A percentile compares a stretch with the other conserved stretches of the same genome.
phyloP scores from a whole-genome alignment of 208 protist genomes.

The Crithidia sp. region DNA sequence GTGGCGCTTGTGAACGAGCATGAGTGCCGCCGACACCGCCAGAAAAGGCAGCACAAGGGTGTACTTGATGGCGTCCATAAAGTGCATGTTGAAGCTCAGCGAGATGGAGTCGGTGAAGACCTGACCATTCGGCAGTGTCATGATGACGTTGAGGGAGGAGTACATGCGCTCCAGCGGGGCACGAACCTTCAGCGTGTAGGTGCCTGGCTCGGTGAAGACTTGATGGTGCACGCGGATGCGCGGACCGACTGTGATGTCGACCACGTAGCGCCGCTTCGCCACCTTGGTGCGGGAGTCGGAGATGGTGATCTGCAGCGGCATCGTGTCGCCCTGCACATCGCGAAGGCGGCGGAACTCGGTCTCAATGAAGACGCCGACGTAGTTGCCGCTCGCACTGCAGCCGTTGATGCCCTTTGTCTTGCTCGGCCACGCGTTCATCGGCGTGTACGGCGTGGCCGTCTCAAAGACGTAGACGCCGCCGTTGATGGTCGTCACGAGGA shows the following conservation, averaged over 20 bases:
- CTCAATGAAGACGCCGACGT: constrained; percentile 80
- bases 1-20: constrained; percentile 70
- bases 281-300: constrained; percentile 44
- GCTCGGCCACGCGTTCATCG: constrained; percentile 80
- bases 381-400: constrained; percentile 65
- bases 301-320: constrained; percentile 74
- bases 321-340: constrained; percentile 77
- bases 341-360: constrained; percentile 47
- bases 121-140: constrained; percentile 77
- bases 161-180: constrained; percentile 71
- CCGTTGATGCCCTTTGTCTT: constrained; percentile 83
- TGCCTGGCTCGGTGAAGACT: constrained; percentile 46
- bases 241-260: constrained; percentile 74
- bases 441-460: constrained; percentile 70
- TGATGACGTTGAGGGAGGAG: constrained; percentile 56
- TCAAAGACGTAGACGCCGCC: constrained; percentile 90
- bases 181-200: constrained; percentile 56
- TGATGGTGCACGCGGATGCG: constrained; percentile 56
- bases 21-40: constrained; percentile 51
- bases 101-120: constrained; percentile 73
- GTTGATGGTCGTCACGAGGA: constrained; percentile 88
- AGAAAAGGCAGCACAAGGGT: constrained; percentile 82
- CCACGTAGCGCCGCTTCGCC: constrained; percentile 46
- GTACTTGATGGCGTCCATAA: constrained; percentile 82
- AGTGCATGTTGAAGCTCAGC: constrained; percentile 88